A percentile compares a stretch with the other conserved stretches of the same genome.
Evolutionary conservation across 139 green algal species (phyloP).

Genomic region (Chlorokybus atmophyticus): DNA sequence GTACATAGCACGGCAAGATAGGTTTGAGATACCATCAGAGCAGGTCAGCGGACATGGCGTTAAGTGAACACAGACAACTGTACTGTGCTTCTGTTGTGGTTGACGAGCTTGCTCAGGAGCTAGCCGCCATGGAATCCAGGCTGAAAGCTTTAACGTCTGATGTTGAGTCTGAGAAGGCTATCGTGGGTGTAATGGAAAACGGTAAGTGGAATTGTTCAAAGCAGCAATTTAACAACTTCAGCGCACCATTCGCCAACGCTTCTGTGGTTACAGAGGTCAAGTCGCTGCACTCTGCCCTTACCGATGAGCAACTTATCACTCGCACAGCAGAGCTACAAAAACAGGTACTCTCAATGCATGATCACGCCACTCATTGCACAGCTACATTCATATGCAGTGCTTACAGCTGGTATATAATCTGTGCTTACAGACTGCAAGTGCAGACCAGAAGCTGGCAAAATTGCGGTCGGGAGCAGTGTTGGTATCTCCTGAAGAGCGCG

Average conservation of each 20-base stretch:
- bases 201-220: background rate
- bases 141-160: background rate
- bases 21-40: constrained; percentile 15
- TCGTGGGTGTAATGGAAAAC: constrained; percentile 4
- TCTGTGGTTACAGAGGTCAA: constrained; percentile 2
- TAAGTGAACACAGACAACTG: background rate
- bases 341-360: no score
- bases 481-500: constrained; percentile 8
- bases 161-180: background rate
- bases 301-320: background rate
- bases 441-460: constrained; percentile 10
- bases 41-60: background rate
- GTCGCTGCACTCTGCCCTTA: background rate
- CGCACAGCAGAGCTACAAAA: no score
- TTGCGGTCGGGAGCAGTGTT: constrained; percentile 6
- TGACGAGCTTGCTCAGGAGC: background rate
- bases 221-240: constrained; percentile 1
- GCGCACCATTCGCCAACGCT: background rate
- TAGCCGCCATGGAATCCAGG: background rate
- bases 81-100: background rate
- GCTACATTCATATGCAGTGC: no score
- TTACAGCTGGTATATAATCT: constrained; percentile 5
- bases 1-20: constrained; percentile 25
- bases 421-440: constrained; percentile 7
- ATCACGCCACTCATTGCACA: no score